phyloP scores from a whole-genome alignment of 2,329 filamentous ascomycete species.

The Neonectria coccinea region DNA sequence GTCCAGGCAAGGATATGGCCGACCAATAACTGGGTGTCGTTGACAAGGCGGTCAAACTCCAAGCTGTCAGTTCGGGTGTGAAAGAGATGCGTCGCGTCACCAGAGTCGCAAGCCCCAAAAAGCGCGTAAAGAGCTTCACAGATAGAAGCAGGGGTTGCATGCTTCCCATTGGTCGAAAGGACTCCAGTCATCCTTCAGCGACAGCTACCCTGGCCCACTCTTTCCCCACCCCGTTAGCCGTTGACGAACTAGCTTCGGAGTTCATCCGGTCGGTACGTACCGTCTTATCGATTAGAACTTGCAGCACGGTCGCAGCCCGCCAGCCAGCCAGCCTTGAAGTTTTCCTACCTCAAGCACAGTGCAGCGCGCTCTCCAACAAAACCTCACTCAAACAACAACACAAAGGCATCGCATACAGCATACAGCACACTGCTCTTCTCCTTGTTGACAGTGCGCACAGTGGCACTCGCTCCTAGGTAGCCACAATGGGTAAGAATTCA shows the following conservation, averaged over 20 bases:
- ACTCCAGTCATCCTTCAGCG: neutral
- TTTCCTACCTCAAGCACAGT: conserved; percentile 33
- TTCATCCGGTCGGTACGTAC: neutral
- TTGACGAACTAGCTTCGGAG: neutral
- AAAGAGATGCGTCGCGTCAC: conserved; percentile 27
- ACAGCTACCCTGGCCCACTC: neutral
- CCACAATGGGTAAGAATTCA: conserved; percentile 43
- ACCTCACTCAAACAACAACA: neutral
- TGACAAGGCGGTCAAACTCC: conserved; percentile 6
- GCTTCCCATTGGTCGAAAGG: conserved; percentile 14
- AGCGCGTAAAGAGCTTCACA: conserved; percentile 30
- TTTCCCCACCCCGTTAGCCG: neutral
- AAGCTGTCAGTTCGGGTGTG: conserved; percentile 1
- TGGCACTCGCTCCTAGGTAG: conserved; percentile 24
- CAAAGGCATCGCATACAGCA: neutral
- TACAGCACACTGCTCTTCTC: neutral
- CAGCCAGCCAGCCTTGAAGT: conserved; percentile 19
- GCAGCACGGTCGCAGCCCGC: neutral
- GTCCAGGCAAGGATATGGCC: conserved; percentile 9
- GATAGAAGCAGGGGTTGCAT: conserved; percentile 2
- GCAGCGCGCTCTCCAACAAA: neutral
- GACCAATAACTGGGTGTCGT: neutral
- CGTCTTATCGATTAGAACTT: neutral
- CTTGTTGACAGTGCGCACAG: conserved; percentile 27
- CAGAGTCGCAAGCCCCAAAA: conserved; percentile 5